These are phyloP conservation scores for Ceratocystis ficicola DNA, from an alignment of 2,329 filamentous ascomycete genomes.

Conservation along the genomic window DNA sequence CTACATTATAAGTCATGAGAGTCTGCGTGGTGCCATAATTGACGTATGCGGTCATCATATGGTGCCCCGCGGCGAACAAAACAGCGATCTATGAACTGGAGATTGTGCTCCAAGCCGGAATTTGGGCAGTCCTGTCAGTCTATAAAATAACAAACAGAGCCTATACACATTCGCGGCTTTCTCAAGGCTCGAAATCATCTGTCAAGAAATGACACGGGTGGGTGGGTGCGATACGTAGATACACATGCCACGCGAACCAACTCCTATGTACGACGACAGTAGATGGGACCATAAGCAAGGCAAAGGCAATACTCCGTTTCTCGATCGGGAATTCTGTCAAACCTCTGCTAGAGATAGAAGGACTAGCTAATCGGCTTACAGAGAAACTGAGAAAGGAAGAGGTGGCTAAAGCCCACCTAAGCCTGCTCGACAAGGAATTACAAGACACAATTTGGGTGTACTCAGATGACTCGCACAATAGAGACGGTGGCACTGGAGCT, in stretches of 20 bases:
- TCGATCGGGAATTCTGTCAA: not conserved
- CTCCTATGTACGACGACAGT: not conserved
- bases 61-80: too few species aligned
- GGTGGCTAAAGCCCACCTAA: not conserved
- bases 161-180: not conserved
- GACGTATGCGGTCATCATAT: too few species aligned
- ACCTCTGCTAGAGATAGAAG: not conserved
- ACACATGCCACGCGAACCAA: not conserved
- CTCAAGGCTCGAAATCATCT: not conserved
- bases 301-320: not conserved
- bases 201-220: not conserved
- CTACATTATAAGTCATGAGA: too few species aligned
- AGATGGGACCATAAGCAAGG: not conserved
- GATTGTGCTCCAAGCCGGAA: not conserved
- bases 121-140: not conserved
- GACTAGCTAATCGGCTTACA: not conserved
- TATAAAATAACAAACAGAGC: not conserved
- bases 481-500: not conserved
- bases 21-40: too few species aligned
- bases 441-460: not conserved
- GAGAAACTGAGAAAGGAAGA: not conserved
- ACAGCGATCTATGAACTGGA: too few species aligned
- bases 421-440: not conserved
- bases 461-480: not conserved
- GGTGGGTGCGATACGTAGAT: not conserved